Conservation (phyloP, 352 stramenopile species). For the Phytophthora pluvialis region DNA sequence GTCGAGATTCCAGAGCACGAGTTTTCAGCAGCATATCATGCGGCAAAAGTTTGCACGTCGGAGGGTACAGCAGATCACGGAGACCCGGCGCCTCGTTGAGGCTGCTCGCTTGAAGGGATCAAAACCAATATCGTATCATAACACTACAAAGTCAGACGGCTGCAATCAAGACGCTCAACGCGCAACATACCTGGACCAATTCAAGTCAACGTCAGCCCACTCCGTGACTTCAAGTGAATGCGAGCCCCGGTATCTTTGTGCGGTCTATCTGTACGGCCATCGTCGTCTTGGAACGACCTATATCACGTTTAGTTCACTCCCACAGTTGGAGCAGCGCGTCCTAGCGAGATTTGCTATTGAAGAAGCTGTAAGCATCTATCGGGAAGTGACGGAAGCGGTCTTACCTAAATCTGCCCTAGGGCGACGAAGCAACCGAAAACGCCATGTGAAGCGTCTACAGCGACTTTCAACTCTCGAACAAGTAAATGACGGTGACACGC, state of each 20-base stretch:
- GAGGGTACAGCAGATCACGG: conserved; percentile 28
- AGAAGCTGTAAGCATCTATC: conserved; percentile 53
- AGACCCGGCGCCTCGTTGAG: conserved; percentile 29
- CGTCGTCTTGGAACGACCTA: conserved; percentile 50
- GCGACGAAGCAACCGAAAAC: background rate
- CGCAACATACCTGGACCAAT: conserved; percentile 40
- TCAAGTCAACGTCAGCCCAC: conserved; percentile 20
- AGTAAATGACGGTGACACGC: conserved; percentile 55
- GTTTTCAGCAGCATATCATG: conserved; percentile 60
- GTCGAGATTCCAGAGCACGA: conserved; percentile 61
- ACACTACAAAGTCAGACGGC: conserved; percentile 2
- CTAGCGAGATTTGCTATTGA: conserved; percentile 33
- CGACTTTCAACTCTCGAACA: conserved; percentile 47
- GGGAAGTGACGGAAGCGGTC: conserved; percentile 36
- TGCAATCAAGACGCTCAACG: background rate
- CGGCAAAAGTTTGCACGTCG: conserved; percentile 54
- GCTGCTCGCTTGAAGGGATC: conserved; percentile 34
- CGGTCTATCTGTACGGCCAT: conserved; percentile 57
- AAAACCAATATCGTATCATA: background rate
- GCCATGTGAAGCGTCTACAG: conserved; percentile 36
- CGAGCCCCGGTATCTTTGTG: conserved; percentile 45
- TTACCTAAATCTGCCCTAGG: background rate
- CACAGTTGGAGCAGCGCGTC: conserved; percentile 48
- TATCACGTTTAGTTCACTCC: conserved; percentile 53
- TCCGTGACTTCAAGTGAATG: background rate